Percentiles rank a stretch among this genome's conserved stretches.
phyloP scores from a whole-genome alignment of 139 green algal genomes.

The Edaphochlamys debaryana region DNA sequence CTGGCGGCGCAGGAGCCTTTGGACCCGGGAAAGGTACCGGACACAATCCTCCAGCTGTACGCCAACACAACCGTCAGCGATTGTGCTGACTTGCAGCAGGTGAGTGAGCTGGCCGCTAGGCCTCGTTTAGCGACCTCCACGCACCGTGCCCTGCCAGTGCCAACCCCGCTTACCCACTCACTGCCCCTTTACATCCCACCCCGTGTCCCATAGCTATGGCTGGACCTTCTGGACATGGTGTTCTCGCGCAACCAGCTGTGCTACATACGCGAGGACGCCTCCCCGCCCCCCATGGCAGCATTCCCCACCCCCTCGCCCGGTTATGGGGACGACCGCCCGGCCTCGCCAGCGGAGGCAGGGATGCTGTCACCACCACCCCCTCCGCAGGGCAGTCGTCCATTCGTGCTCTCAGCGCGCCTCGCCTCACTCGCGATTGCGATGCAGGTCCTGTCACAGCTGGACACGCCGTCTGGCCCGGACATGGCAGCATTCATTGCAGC shows the following conservation, averaged over 20 bases:
- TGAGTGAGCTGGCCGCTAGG: neutral
- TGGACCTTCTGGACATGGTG: slow-evolving; percentile 11
- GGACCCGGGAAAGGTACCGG: neutral
- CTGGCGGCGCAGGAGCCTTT: no score
- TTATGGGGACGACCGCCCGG: no score
- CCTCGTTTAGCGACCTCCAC: no score
- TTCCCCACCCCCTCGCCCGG: no score
- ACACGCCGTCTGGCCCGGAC: neutral
- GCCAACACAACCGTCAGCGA: neutral
- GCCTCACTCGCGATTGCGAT: neutral
- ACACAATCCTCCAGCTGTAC: slow-evolving; percentile 12
- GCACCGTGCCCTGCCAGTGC: no score
- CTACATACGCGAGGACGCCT: neutral
- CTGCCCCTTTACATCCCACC: neutral
- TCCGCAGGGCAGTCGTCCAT: neutral
- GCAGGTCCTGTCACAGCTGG: neutral
- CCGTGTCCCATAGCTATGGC: neutral
- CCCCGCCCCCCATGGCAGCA: no score
- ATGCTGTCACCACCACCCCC: no score
- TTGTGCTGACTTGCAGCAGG: neutral
- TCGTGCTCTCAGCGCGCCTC: neutral
- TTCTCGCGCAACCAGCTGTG: slow-evolving; percentile 32
- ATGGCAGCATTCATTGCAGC: neutral
- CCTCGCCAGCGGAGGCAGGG: no score
- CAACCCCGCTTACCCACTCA: no score